Conservation (phyloP, 148 eudicot genomes). For the Limonium bicolor region DNA sequence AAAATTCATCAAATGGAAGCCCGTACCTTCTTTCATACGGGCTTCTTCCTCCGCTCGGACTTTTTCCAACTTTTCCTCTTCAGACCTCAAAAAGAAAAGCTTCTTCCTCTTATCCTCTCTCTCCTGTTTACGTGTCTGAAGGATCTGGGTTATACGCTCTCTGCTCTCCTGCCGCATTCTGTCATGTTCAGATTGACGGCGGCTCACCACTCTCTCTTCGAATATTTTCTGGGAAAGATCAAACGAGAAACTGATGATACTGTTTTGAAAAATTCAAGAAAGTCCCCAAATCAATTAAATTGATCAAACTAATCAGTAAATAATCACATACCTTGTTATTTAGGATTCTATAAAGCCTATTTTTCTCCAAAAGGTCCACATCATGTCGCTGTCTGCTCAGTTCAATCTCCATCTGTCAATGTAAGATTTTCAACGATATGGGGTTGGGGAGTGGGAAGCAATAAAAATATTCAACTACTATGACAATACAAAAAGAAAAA, state of each 20-base stretch:
- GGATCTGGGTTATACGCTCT: conserved; percentile 30
- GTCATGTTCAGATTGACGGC: conserved; percentile 42
- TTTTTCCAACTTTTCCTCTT: conserved; percentile 58
- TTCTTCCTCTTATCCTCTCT: conserved; percentile 55
- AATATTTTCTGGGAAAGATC: conserved; percentile 29
- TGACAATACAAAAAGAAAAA: too few relatives aligned
- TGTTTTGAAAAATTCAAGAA: not conserved
- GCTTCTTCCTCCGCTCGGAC: conserved; percentile 74
- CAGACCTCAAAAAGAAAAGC: conserved; percentile 42
- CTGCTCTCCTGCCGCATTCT: conserved; percentile 52
- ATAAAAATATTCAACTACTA: too few relatives aligned
- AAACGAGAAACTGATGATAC: too few relatives aligned
- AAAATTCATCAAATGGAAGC: not conserved
- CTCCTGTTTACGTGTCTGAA: conserved; percentile 41
- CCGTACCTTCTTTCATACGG: conserved; percentile 57
- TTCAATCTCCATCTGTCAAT: conserved; percentile 50
- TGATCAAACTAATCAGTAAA: not conserved
- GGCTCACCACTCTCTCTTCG: conserved; percentile 30
- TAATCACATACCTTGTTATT: conserved; percentile 31
- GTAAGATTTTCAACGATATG: too few relatives aligned
- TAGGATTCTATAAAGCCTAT: conserved; percentile 49
- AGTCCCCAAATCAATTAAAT: not conserved
- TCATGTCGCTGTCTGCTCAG: conserved; percentile 64
- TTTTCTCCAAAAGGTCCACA: conserved; percentile 56
- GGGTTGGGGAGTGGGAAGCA: too few relatives aligned